Percentiles rank a stretch among this genome's conserved stretches.
Conservation (phyloP, 179 eudicot genomes). For the Drosera spatulata region DNA sequence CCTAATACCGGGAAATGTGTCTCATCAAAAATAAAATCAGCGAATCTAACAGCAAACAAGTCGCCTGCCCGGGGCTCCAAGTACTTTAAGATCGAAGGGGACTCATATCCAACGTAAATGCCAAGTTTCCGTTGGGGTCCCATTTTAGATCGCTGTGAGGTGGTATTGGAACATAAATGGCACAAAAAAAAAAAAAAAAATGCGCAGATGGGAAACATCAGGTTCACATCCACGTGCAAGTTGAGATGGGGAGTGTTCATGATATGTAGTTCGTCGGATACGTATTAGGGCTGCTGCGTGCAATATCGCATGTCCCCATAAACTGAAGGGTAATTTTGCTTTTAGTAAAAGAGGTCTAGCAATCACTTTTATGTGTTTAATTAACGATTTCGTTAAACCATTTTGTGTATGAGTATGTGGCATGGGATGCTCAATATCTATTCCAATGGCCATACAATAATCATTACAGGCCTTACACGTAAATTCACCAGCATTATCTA, state of each 20-base stretch:
- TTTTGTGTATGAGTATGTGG: background rate
- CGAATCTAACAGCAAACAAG: too few relatives aligned
- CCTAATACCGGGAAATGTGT: too few relatives aligned
- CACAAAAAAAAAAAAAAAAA: background rate
- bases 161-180: slow-evolving; percentile 1
- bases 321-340: background rate
- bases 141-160: slow-evolving; percentile 2
- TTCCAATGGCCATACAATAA: slow-evolving; percentile 5
- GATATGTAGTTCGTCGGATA: background rate
- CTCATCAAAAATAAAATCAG: too few relatives aligned
- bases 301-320: slow-evolving; percentile 9
- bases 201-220: slow-evolving; percentile 9
- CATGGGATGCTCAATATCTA: background rate
- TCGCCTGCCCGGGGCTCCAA: too few relatives aligned
- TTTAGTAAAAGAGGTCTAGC: slow-evolving; percentile 2
- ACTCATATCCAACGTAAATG: slow-evolving; percentile 5
- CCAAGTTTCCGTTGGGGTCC: slow-evolving; percentile 6
- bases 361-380: slow-evolving; percentile 1
- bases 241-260: slow-evolving; percentile 3
- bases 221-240: slow-evolving; percentile 2
- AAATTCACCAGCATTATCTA: slow-evolving; percentile 10
- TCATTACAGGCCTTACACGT: slow-evolving; percentile 6
- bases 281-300: slow-evolving; percentile 7
- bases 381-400: slow-evolving; percentile 4
- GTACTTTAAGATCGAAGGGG: background rate